Conservation (phyloP, 1,139 yeast genomes). For the Debaryomyces robertsiae region DNA sequence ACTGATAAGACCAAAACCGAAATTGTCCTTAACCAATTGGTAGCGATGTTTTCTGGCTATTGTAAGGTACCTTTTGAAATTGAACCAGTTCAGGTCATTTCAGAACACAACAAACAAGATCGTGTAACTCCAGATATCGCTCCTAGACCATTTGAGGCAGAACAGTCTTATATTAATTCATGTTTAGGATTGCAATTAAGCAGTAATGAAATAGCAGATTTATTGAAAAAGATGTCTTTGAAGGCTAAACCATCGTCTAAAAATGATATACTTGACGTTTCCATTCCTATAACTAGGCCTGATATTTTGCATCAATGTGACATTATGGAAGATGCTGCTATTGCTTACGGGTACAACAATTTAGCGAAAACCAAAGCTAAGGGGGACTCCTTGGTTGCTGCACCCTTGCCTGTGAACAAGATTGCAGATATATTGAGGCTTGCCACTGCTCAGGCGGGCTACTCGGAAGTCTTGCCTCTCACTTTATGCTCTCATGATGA, state of each 20-base stretch:
- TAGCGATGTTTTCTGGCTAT: constrained; percentile 94
- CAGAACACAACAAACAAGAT: constrained; percentile 79
- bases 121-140: constrained; percentile 74
- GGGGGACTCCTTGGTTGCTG: constrained; percentile 78
- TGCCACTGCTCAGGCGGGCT: constrained; percentile 94
- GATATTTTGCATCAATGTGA: constrained; percentile 98
- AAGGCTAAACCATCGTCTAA: constrained; percentile 56
- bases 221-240: constrained; percentile 82
- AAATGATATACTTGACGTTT: constrained; percentile 61
- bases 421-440: constrained; percentile 86
- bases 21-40: constrained; percentile 85
- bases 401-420: constrained; percentile 89
- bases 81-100: constrained; percentile 85
- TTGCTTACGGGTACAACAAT: constrained; percentile 93
- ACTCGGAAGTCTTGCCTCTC: constrained; percentile 94
- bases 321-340: constrained; percentile 98
- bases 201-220: constrained; percentile 65
- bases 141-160: constrained; percentile 73
- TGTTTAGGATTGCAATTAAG: constrained; percentile 80
- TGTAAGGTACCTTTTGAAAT: constrained; percentile 74
- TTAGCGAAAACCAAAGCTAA: constrained; percentile 80
- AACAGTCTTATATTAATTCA: constrained; percentile 84
- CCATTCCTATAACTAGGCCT: constrained; percentile 90
- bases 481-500: constrained; percentile 97
- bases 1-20: constrained; percentile 93